These are phyloP conservation scores for Cercospora brassicicola DNA, from an alignment of 2,329 filamentous ascomycete genomes.

Conservation along the genomic window DNA sequence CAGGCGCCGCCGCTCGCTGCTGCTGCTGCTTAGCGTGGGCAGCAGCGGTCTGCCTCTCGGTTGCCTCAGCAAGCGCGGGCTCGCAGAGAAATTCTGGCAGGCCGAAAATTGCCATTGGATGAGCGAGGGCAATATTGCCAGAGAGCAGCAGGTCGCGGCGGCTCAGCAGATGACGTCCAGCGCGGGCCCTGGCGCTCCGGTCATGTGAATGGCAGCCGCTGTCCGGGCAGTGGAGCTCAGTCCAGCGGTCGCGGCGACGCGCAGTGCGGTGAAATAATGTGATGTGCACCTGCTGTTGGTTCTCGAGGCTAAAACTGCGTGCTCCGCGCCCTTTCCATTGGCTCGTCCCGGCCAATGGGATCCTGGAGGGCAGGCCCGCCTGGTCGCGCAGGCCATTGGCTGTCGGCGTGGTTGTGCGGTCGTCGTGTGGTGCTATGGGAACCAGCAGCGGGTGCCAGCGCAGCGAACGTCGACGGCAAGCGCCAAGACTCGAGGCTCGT, in stretches of 20 bases:
- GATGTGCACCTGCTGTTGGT: conserved; percentile 24
- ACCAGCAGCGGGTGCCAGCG: conserved; percentile 14
- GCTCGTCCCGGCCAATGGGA: conserved; percentile 18
- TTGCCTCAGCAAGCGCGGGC: conserved; percentile 19
- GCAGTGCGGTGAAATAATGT: conserved; percentile 24
- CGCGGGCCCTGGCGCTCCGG: conserved; percentile 7
- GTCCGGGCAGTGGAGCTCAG: conserved; percentile 21
- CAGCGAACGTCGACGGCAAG: conserved; percentile 1
- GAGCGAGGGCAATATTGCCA: conserved; percentile 18
- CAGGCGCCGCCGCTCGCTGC: conserved; percentile 2
- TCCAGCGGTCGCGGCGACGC: conserved; percentile 18
- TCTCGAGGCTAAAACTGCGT: conserved; percentile 18
- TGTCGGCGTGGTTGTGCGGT: not conserved
- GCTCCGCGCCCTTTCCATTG: conserved; percentile 17
- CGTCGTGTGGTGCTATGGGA: conserved; percentile 3
- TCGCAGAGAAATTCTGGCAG: conserved; percentile 23
- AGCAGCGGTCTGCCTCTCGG: conserved; percentile 17
- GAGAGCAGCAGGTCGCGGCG: conserved; percentile 11
- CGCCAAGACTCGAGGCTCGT: not conserved
- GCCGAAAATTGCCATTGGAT: conserved; percentile 30
- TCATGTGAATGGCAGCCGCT: conserved; percentile 25
- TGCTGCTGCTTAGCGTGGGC: conserved; percentile 19
- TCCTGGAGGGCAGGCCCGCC: conserved; percentile 8
- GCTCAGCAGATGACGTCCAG: conserved; percentile 23
- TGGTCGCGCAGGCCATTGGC: conserved; percentile 10